Conservation (phyloP, 2,329 filamentous ascomycete genomes). For the Aspergillus brunneoviolaceus region DNA sequence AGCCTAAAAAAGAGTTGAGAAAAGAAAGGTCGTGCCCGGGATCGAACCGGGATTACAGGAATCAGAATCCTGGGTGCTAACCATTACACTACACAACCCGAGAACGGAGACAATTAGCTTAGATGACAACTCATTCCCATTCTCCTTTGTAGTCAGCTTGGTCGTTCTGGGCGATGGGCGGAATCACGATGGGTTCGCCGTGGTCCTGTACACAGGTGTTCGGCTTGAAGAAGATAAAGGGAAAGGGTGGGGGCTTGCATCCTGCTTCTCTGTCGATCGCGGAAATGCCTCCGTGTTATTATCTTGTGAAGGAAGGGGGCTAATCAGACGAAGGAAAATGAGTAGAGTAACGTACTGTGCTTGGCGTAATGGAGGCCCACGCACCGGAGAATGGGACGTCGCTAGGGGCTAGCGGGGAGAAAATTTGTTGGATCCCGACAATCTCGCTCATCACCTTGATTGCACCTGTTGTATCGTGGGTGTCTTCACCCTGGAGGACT, state of each 20-base stretch:
- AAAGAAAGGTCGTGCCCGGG: constrained; percentile 28
- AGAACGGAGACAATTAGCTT: no score
- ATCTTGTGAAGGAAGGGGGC: no score
- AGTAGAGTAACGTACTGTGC: constrained; percentile 44
- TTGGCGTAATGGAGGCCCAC: constrained; percentile 62
- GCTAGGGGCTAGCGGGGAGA: constrained; percentile 52
- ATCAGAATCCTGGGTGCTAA: background rate
- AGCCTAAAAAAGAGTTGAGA: background rate
- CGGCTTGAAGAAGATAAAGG: constrained; percentile 70
- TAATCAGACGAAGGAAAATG: no score
- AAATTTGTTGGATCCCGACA: constrained; percentile 53
- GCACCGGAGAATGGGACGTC: constrained; percentile 59
- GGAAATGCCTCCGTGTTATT: background rate
- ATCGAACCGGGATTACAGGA: constrained; percentile 22
- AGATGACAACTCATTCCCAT: no score
- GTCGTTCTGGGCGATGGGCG: constrained; percentile 60
- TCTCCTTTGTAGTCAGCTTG: constrained; percentile 35
- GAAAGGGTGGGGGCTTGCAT: constrained; percentile 56
- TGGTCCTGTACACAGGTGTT: constrained; percentile 62
- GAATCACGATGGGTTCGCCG: constrained; percentile 60
- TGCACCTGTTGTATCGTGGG: constrained; percentile 48
- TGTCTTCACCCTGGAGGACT: constrained; percentile 52
- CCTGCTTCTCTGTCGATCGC: constrained; percentile 48
- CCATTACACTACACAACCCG: no score
- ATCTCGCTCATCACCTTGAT: constrained; percentile 56